These are phyloP conservation scores for Fusarium scirpi DNA, from an alignment of 2,329 filamentous ascomycete genomes.

Conservation along the genomic window DNA sequence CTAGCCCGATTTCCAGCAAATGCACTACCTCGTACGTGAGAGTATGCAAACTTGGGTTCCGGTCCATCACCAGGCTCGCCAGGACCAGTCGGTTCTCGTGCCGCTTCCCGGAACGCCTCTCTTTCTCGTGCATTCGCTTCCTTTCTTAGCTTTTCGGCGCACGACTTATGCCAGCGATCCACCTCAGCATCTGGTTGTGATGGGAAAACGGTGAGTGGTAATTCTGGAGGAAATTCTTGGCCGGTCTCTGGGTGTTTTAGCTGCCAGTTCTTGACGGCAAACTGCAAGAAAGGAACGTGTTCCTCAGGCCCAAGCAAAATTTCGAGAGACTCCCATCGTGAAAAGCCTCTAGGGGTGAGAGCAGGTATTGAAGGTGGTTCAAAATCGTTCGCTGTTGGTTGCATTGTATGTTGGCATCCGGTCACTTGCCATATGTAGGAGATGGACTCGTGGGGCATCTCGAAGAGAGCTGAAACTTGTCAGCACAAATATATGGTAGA, in stretches of 20 bases:
- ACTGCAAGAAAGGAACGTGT: slow-evolving; percentile 85
- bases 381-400: slow-evolving; percentile 80
- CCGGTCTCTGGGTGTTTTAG: slow-evolving; percentile 81
- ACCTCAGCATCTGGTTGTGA: slow-evolving; percentile 80
- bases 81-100: slow-evolving; percentile 42
- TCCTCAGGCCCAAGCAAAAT: slow-evolving; percentile 88
- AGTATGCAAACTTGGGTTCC: slow-evolving; percentile 55
- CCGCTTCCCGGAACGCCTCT: slow-evolving; percentile 42
- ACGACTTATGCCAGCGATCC: slow-evolving; percentile 85
- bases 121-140: slow-evolving; percentile 62
- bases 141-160: slow-evolving; percentile 75
- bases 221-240: slow-evolving; percentile 71
- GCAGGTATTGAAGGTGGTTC: slow-evolving; percentile 82
- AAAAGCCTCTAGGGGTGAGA: slow-evolving; percentile 85
- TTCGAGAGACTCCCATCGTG: slow-evolving; percentile 94
- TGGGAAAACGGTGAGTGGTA: slow-evolving; percentile 76
- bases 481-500: not conserved
- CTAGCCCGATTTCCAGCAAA: slow-evolving; percentile 48
- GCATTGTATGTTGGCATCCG: slow-evolving; percentile 88
- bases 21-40: slow-evolving; percentile 49
- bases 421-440: slow-evolving; percentile 94
- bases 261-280: slow-evolving; percentile 81
- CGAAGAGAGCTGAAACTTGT: slow-evolving; percentile 73
- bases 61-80: slow-evolving; percentile 47
- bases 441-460: slow-evolving; percentile 78